Evolutionary conservation across 2,329 filamentous ascomycete species (phyloP), one percentile per base, ranked within the genome.

Genomic region (Diaporthe citriasiana): DNA sequence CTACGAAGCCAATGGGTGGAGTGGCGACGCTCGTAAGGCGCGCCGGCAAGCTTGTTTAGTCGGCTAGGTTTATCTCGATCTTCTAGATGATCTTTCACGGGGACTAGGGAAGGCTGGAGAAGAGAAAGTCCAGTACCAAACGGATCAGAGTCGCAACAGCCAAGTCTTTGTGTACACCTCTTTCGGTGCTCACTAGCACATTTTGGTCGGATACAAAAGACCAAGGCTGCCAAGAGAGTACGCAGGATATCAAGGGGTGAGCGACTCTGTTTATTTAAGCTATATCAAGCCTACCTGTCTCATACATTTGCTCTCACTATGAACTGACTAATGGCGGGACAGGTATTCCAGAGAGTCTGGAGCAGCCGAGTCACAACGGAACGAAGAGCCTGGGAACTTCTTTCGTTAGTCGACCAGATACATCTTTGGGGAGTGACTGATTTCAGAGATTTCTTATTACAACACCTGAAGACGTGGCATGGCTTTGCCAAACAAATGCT

Each of bases 181-280:
- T 19, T 55, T 55, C 33, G 53, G 53, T 55, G 53, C 53, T 33
- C 27, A 55, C 15, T 55, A 27, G 53, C 53, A 55, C 17, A 33
- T 55, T 22, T 12, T 55, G 27, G 53, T 55, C 33, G 53, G 53
- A 19, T 55, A 55, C 53, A 55, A 55, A 55, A 55, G 53, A 55
- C 27, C 17, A 33, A 30, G 53, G 27, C 53, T 55, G 13, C n/a
- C 13, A 13, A 30, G 50, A 53, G 50, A 53, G 50, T 13, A 27
- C 27, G 50, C 50, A 53, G 50, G 50, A 53, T 9, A 17, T 53
- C 25, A 53, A 27, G 50, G 50, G 13, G 12, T 53, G 50, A 53
- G 50, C 50, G 25, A 53, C n/a, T 53, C 50, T 5, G 50, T 53
- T 27, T 53, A 53, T 53, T n/a, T 53, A 53, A 53, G 50, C 50